Evolutionary conservation across 2,329 filamentous ascomycete genomes (phyloP), one percentile per base, ranked within the genome.

Genomic region (Penicillium sp.): DNA sequence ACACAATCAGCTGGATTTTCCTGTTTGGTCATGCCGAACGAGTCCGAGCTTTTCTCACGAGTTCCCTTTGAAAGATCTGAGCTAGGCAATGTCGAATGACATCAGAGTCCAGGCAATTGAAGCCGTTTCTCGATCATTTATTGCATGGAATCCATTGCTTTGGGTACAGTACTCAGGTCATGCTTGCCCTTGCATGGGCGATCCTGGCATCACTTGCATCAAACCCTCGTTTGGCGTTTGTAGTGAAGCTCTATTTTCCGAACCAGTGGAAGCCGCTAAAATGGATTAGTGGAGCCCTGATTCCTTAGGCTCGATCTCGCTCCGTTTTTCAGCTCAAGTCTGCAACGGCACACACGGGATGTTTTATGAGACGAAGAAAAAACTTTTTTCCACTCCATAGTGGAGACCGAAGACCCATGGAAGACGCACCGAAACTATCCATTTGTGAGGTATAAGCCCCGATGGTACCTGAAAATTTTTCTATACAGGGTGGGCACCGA

Each of bases 241-340:
- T 16, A 10, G 43, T 42, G 60, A 60, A 67, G 58, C 65, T 69
- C 62, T 62, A 53, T 72, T 69, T 71, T 67, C 69, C 69, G 70
- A 71, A 58, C 53, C 23, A 60, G 68, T 70, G 69, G 66, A 69
- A 65, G 55, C 10, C 33, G 19, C 37, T 42, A 42, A 42, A 13
- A 4, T 42, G n/a, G 23, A 21, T 23, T 50, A 65, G 70, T 69
- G 68, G 69, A 66, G 63, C 56, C 55, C 54, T 19, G 35, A 37
- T 31, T 55, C 53, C 59, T 69, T 69, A 67, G 70, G 63, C 66
- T 66, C 70, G 70, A 72, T 73, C 69, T 70, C 55, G 58, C 62
- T 65, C 64, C 66, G 46, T 53, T 60, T 64, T 63, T 65, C 61
- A 65, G 62, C 62, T 65, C 57, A 25, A 37, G 45, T 59, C 43